A percentile compares a stretch with the other conserved stretches of the same genome.
phyloP scores from a whole-genome alignment of 225 moss, liverwort and hornwort genomes.

The Antitrichia curtipendula region DNA sequence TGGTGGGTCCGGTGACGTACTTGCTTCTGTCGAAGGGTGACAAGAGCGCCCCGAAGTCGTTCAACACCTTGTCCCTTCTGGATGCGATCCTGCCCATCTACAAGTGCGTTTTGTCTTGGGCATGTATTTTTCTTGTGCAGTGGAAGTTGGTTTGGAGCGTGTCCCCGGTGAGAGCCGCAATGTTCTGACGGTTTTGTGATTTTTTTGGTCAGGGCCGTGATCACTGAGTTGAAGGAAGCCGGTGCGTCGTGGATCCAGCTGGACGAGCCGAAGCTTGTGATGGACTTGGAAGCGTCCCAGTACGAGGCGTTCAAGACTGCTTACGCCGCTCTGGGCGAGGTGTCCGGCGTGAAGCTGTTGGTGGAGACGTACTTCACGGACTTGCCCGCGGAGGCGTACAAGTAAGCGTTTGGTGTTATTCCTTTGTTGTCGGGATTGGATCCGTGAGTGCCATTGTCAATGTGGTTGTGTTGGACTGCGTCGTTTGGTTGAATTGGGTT shows the following conservation, averaged over 20 bases:
- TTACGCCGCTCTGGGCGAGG: background rate
- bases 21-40: too few species aligned
- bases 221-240: background rate
- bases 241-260: background rate
- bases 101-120: background rate
- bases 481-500: too few species aligned
- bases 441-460: too few species aligned
- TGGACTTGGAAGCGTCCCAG: background rate
- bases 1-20: too few species aligned
- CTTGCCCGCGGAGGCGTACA: background rate
- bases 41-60: too few species aligned
- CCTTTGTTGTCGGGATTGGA: too few species aligned
- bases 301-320: background rate
- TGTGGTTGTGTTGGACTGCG: too few species aligned
- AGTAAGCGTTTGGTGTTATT: background rate
- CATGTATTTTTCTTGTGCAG: too few species aligned
- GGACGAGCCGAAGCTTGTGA: background rate
- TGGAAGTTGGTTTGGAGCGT: too few species aligned
- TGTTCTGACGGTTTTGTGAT: background rate
- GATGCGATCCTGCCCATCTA: too few species aligned
- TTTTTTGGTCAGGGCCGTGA: background rate
- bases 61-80: too few species aligned
- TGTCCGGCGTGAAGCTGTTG: background rate
- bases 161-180: background rate
- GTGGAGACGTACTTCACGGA: background rate